phyloP scores from a whole-genome alignment of 1,284 basidiomycete genomes.

The Austroboletus novae-zelandiae region DNA sequence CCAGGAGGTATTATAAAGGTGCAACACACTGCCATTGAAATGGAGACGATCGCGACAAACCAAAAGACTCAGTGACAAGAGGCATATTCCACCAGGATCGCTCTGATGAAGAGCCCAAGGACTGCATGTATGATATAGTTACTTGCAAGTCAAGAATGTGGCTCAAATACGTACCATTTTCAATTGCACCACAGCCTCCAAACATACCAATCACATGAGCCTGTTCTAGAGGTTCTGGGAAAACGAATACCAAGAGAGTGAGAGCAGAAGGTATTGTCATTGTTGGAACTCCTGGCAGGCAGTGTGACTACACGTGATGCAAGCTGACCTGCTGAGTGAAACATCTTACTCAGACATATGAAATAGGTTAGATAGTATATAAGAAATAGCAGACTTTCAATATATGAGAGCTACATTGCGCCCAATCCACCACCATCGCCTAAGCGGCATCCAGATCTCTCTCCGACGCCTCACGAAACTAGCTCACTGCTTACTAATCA shows the following conservation, averaged over 20 bases:
- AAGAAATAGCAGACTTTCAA: too few relatives aligned
- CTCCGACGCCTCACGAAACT: too few relatives aligned
- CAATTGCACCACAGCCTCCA: slow-evolving; percentile 44
- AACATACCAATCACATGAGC: slow-evolving; percentile 45
- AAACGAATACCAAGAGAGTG: slow-evolving; percentile 43
- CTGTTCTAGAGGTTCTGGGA: slow-evolving; percentile 44
- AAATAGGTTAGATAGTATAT: too few relatives aligned
- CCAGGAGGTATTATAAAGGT: slow-evolving; percentile 29
- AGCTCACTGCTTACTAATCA: too few relatives aligned
- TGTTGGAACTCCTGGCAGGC: too few relatives aligned
- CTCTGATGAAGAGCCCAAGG: slow-evolving; percentile 36
- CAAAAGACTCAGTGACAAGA: slow-evolving; percentile 48
- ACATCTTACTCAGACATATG: too few relatives aligned
- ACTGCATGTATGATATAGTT: slow-evolving; percentile 17
- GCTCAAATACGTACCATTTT: slow-evolving; percentile 37
- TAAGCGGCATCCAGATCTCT: too few relatives aligned
- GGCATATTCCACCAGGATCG: slow-evolving; percentile 36
- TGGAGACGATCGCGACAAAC: slow-evolving; percentile 39
- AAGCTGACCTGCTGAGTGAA: too few relatives aligned
- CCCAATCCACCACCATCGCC: too few relatives aligned
- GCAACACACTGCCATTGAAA: slow-evolving; percentile 35
- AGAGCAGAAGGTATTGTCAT: slow-evolving; percentile 50
- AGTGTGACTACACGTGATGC: too few relatives aligned
- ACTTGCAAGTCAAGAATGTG: neutral
- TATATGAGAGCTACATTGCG: too few relatives aligned